Evolutionary conservation across 2,329 filamentous ascomycete genomes (phyloP), one percentile per base, ranked within the genome.

Genomic region (Phyllosticta paracitricarpa): DNA sequence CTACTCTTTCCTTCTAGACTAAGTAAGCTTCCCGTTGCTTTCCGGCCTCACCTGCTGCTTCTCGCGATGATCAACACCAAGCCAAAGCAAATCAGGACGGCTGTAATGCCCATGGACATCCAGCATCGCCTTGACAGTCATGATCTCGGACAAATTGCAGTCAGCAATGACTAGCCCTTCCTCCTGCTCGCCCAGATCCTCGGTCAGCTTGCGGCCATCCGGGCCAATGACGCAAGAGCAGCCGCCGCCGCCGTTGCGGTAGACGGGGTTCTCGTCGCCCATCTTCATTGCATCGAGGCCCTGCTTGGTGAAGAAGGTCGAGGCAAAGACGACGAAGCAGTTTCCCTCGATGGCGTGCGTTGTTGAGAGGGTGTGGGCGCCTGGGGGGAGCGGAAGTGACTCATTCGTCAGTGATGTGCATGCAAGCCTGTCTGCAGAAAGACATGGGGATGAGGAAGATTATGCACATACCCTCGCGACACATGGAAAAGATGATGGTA

Each of bases 271-370:
- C 0, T 77, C 76, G 0, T 72, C 72, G 10, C 72, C 66, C 0
- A 78, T 80, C 5, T 71, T 68, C 68, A 83, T 75, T 2, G 62
- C 59, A 2, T 78, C 66, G 9, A 81, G 75, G 0, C 77, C 82
- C 12, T 73, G 67, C 6, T 78, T 64, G 0, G 73, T 76, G 58
- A 82, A 72, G 2, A 84, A 73, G 1, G 76, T 69, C 0, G 81
- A 82, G 56, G 72, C 72, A 64, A 83, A 80, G 2, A 85, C 74
- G 0, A 86, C 83, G 63, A 81, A 86, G 0, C 79, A 70, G 9
- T 75, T 73, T 1, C 79, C 78, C 66, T 86, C 84, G 8, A 85
- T 78, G 1, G 83, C 82, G 65, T 84, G 84, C 0, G 78, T 76
- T 63, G 80, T 79, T 0, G 81, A 79, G 1, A 83, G 71, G 54